Evolutionary conservation across 306 rosid genomes (phyloP), one percentile per base, ranked within the genome.

Genomic region (Dryas drummondii): DNA sequence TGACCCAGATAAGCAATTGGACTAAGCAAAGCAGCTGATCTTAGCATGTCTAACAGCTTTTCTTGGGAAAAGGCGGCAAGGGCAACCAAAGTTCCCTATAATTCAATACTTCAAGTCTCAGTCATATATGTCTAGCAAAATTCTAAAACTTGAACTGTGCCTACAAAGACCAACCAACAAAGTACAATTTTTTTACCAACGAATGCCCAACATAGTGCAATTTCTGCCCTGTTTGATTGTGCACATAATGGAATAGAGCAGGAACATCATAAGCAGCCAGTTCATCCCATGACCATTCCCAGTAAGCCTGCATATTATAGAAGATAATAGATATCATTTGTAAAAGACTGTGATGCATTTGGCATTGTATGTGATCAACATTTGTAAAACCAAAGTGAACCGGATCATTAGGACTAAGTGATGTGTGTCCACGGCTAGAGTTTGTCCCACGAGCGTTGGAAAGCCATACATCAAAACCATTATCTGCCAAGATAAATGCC

Each of bases 261-360:
- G 97, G 94, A 86, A 91, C 91, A 76, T 91, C 97, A 84, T 87
- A 72, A 60, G 91, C 86, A 16, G 82, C 93, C 60, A 87, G 70
- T 84, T 91, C 88, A 91, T 91, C 97, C 93, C 94, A 91, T 72
- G 94, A 81, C 96, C 93, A 91, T 46, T 89, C 71, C 97, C 94
- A 91, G 32, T 91, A 91, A 69, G 52, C 84, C 97, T 89, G 64
- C 22, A 57, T 8, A 4, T n/a, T 1, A 37, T 9, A 70, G 9
- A 55, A 19, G 6, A 45, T 9, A 27, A 48, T 47, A 16, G 9
- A 45, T 26, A 11, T 19, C 22, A 17, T 9, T 66, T 13, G 76
- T 45, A 47, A 13, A 5, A 41, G 12, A 53, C 11, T 17, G 17
- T 19, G 48, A 71, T 12, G 53, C 19, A 32, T 19, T 6, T 6